These are phyloP conservation scores for Penicillium egyptiacum DNA, from an alignment of 495 filamentous ascomycete species.

Conservation along the genomic window DNA sequence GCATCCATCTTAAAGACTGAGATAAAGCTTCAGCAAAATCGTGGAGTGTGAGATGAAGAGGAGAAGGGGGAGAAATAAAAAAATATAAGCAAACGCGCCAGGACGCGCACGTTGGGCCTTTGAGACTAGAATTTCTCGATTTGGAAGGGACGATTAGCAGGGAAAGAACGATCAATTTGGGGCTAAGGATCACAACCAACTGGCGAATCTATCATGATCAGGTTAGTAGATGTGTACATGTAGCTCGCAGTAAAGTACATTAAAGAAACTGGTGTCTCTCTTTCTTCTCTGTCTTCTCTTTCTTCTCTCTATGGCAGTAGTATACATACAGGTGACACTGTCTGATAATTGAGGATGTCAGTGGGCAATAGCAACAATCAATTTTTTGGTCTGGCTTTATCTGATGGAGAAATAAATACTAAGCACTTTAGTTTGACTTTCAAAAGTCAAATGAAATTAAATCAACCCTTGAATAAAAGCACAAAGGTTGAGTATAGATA, in stretches of 20 bases:
- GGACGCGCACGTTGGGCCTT: background rate
- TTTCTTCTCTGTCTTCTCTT: background rate
- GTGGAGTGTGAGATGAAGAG: constrained; percentile 6
- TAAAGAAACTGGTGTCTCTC: background rate
- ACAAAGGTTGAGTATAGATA: background rate
- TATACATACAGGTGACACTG: background rate
- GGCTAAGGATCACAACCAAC: no score
- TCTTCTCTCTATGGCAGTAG: background rate
- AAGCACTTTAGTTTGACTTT: background rate
- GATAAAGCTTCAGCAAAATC: background rate
- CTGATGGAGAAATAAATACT: background rate
- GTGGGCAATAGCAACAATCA: background rate
- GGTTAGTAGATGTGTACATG: no score
- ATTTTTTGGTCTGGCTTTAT: background rate
- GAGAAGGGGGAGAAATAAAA: background rate
- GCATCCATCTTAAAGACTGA: constrained; percentile 19
- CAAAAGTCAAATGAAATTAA: background rate
- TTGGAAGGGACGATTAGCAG: no score
- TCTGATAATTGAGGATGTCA: background rate
- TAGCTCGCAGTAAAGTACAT: no score
- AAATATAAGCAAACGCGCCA: background rate
- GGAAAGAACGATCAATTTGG: no score
- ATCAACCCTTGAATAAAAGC: background rate
- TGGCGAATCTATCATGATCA: no score
- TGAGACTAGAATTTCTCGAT: no score